These are phyloP conservation scores for Tillandsia fasciculata DNA, from an alignment of 176 grass and related monocot species.

Conservation along the genomic window DNA sequence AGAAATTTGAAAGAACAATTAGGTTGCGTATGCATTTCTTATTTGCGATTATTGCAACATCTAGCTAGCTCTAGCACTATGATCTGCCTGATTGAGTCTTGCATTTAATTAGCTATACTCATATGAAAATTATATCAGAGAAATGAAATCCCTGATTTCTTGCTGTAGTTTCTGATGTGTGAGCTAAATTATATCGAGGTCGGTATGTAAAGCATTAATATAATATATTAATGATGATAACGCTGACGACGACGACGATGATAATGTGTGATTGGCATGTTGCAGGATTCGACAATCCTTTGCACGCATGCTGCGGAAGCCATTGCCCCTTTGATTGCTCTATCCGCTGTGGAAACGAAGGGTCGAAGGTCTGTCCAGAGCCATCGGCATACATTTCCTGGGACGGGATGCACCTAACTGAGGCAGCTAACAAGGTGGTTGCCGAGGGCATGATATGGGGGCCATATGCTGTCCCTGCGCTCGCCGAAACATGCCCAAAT, in stretches of 20 bases:
- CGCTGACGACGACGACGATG: too few species aligned
- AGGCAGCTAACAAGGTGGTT: conserved; percentile 35
- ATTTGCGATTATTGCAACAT: too few species aligned
- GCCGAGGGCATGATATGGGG: conserved; percentile 30
- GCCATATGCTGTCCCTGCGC: conserved; percentile 19
- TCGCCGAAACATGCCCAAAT: conserved; percentile 17
- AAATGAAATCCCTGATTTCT: too few species aligned
- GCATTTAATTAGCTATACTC: too few species aligned
- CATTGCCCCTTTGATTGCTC: conserved; percentile 23
- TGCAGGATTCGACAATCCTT: conserved; percentile 24
- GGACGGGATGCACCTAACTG: conserved; percentile 46
- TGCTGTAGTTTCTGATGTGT: too few species aligned
- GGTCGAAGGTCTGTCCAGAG: conserved; percentile 23
- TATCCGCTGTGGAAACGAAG: conserved; percentile 17
- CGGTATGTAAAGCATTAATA: too few species aligned
- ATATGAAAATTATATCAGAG: background rate
- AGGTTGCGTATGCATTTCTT: too few species aligned
- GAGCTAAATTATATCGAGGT: too few species aligned
- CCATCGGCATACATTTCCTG: conserved; percentile 29
- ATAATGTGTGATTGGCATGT: background rate
- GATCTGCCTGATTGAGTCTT: background rate
- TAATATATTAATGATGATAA: too few species aligned
- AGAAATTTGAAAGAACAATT: too few species aligned
- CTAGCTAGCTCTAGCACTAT: too few species aligned
- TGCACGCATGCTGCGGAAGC: conserved; percentile 35